A percentile compares a stretch with the other conserved stretches of the same genome.
These are phyloP conservation scores for Trametes villosa DNA, from an alignment of 768 basidiomycete species.

Conservation along the genomic window DNA sequence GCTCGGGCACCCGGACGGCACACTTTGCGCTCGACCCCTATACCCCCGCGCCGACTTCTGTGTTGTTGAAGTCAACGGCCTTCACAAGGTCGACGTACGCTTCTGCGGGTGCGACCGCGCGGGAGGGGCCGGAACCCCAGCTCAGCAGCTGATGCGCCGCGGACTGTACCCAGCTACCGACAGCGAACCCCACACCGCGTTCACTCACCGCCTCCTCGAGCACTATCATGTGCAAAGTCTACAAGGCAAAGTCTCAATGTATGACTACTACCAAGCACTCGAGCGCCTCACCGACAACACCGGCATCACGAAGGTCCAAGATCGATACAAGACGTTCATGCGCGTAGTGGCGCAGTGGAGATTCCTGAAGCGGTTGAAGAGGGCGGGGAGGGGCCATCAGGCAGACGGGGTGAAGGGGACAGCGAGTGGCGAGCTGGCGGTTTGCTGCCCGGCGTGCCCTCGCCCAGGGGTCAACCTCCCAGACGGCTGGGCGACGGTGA, in stretches of 20 bases:
- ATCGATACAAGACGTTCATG: conserved; percentile 6
- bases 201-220: conserved; percentile 37
- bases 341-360: conserved; percentile 23
- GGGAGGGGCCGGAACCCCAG: background rate
- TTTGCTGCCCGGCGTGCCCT: conserved; percentile 34
- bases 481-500: too few species aligned
- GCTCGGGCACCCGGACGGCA: too few species aligned
- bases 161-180: conserved; percentile 38
- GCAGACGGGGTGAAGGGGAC: conserved; percentile 20
- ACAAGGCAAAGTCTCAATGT: conserved; percentile 38
- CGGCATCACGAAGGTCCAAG: conserved; percentile 23
- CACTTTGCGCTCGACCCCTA: background rate
- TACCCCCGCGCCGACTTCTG: conserved; percentile 12
- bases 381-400: conserved; percentile 28
- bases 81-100: conserved; percentile 29
- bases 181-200: conserved; percentile 32
- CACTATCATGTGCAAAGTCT: conserved; percentile 39
- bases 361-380: conserved; percentile 24
- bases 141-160: conserved; percentile 37
- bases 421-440: conserved; percentile 16
- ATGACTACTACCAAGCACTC: conserved; percentile 38
- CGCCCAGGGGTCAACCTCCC: conserved; percentile 27
- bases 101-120: conserved; percentile 32
- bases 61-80: conserved; percentile 32
- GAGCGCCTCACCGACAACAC: conserved; percentile 37